These are phyloP conservation scores for Hirschioporus abietinus DNA, from an alignment of 768 basidiomycete genomes.

Conservation along the genomic window DNA sequence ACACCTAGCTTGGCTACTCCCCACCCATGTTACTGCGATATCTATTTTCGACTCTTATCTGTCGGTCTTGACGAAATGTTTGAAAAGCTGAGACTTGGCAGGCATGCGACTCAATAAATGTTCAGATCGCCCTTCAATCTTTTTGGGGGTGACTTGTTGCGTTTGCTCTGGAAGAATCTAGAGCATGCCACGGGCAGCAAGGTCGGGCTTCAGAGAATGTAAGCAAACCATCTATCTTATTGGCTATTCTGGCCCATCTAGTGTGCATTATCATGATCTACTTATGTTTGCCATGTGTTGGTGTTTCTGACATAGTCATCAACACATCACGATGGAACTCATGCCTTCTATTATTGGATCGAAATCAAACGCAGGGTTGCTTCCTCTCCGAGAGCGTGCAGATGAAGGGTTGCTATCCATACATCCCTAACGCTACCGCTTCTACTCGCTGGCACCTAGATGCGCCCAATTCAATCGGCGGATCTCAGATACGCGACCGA, in stretches of 20 bases:
- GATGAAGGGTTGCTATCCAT: too few species aligned
- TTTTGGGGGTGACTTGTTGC: neutral
- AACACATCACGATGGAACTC: neutral
- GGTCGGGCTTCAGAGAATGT: too few species aligned
- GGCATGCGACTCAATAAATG: neutral
- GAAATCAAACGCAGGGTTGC: neutral
- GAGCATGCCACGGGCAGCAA: neutral
- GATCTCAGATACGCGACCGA: neutral
- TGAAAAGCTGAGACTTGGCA: neutral
- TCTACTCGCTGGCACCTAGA: neutral
- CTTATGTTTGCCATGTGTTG: too few species aligned
- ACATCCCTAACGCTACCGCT: neutral
- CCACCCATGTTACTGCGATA: neutral
- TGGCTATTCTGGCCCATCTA: too few species aligned
- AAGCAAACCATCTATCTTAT: too few species aligned
- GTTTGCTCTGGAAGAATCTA: neutral
- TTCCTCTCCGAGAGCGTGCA: neutral
- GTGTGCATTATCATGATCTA: too few species aligned
- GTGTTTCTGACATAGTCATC: neutral
- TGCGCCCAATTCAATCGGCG: neutral
- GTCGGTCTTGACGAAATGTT: neutral
- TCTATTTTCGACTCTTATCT: neutral
- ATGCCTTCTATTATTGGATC: neutral
- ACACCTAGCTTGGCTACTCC: neutral
- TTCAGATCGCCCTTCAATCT: neutral